Conservation (phyloP, 345 rosid genomes). For the Lepidium africanum region DNA sequence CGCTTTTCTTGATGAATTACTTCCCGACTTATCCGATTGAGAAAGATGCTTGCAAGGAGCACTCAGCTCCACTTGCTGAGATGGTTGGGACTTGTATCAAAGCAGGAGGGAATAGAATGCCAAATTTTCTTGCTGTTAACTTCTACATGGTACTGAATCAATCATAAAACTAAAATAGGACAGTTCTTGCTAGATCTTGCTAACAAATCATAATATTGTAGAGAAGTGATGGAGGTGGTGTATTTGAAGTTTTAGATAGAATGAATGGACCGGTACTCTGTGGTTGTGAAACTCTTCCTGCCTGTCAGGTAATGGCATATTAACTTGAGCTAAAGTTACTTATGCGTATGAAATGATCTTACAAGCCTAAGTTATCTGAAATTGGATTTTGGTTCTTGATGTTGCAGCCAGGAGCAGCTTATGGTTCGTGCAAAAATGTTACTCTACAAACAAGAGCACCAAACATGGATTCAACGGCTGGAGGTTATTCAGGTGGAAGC, state of each 20-base stretch:
- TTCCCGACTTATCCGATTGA: slow-evolving; percentile 83
- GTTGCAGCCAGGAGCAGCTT: slow-evolving; percentile 76
- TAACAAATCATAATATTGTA: slow-evolving; percentile 24
- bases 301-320: slow-evolving; percentile 69
- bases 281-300: slow-evolving; percentile 67
- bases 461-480: slow-evolving; percentile 29
- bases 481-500: slow-evolving; percentile 38
- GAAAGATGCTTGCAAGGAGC: slow-evolving; percentile 87
- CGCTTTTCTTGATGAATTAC: slow-evolving; percentile 85
- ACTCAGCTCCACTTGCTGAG: slow-evolving; percentile 69
- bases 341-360: not conserved
- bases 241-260: slow-evolving; percentile 71
- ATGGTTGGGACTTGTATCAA: slow-evolving; percentile 87
- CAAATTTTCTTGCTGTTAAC: slow-evolving; percentile 91
- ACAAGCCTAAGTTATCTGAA: not conserved
- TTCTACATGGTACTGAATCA: slow-evolving; percentile 73
- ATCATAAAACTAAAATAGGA: not conserved
- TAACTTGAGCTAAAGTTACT: not conserved
- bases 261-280: slow-evolving; percentile 81
- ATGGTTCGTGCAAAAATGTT: slow-evolving; percentile 79
- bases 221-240: slow-evolving; percentile 98
- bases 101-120: slow-evolving; percentile 73
- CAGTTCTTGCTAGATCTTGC: not conserved
- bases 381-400: not conserved
- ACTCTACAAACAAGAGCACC: slow-evolving; percentile 46